Base-by-base conservation (phyloP, 2,329 filamentous ascomycete genomes). In the Fusarium guadeloupense region DNA sequence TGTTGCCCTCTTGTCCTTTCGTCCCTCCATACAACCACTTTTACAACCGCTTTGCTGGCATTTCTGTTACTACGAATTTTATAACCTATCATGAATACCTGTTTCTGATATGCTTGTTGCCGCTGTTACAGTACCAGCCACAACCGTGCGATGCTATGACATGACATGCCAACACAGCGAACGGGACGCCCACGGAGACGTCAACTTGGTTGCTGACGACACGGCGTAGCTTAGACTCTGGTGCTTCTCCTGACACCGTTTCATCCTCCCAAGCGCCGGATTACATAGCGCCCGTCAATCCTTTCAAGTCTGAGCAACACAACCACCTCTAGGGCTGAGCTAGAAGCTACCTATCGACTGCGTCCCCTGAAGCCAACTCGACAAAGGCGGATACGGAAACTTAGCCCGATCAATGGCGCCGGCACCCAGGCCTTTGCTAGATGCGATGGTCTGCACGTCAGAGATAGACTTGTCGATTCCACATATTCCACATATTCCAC, bases 241-340 rank as follows among this genome's bases (percentile, higher is more conserved):
- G 59, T 31, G 45, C 26, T 59, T 28, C 37, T 46, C 30, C 44
- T 47, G 33, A 50, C 46, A 56, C 61, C 41, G 61, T 64, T 66
- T 64, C 53, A 62, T 50, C 48, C 61, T 47, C 59, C 54, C 35
- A 43, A 66, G 51, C 41, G 45, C 67, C 61, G 56, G 64, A 66
- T 65, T 53, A 40, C 34, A 56, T 69, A 69, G 67, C 62, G 62
- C 59, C 64, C 54, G 62, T 55, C 64, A 40, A 52, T 40, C 44
- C n/a, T n/a, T n/a, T 54, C 52, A 52, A 20, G 53, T 54, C 31
- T 48, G 47, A 53, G 57, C 47, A 64, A 65, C 62, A 55, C 47
- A 64, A 65, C 62, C 59, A 69, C 55, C 52, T 69, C 67, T 68
- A 69, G 67, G 66, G 67, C 67, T 68, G 67, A 69, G 54, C 53